Conservation (phyloP, 805 yeast species). For the Ogataea trehaloabstinens region DNA sequence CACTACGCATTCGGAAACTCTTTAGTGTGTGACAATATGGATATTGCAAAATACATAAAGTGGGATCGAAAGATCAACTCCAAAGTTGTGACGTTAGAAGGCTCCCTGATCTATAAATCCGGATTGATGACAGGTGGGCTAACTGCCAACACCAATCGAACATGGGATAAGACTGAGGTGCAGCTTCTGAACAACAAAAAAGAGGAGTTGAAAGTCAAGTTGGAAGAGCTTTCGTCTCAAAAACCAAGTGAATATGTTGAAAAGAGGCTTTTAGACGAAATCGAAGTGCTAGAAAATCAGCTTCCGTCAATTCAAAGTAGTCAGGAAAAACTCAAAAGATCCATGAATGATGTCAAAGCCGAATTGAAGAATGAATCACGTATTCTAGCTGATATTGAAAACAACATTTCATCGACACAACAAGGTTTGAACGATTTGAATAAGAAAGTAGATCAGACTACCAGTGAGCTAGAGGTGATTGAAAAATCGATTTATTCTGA, state of each 20-base stretch:
- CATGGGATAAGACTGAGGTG: constrained; percentile 75
- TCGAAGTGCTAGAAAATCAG: constrained; percentile 42
- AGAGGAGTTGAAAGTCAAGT: constrained; percentile 46
- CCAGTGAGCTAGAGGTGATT: constrained; percentile 24
- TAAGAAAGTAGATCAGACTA: constrained; percentile 25
- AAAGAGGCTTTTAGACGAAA: constrained; percentile 54
- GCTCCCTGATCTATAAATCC: constrained; percentile 78
- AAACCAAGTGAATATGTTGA: constrained; percentile 57
- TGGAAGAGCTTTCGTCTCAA: constrained; percentile 40
- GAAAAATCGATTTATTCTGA: constrained; percentile 46
- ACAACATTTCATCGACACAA: constrained; percentile 22
- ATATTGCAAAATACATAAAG: constrained; percentile 65
- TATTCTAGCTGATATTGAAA: constrained; percentile 22
- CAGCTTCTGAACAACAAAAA: constrained; percentile 50
- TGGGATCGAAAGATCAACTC: constrained; percentile 60
- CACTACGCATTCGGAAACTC: constrained; percentile 79
- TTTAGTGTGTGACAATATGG: constrained; percentile 69
- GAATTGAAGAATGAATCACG: constrained; percentile 52
- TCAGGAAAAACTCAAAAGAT: constrained; percentile 24
- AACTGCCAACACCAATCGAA: constrained; percentile 44
- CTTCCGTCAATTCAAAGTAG: constrained; percentile 30
- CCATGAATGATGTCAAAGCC: constrained; percentile 32
- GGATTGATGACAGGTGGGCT: constrained; percentile 94
- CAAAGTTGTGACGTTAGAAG: constrained; percentile 78
- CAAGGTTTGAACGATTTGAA: constrained; percentile 19